Base-by-base conservation (phyloP, 805 yeast species). In the Peterozyma toletana region DNA sequence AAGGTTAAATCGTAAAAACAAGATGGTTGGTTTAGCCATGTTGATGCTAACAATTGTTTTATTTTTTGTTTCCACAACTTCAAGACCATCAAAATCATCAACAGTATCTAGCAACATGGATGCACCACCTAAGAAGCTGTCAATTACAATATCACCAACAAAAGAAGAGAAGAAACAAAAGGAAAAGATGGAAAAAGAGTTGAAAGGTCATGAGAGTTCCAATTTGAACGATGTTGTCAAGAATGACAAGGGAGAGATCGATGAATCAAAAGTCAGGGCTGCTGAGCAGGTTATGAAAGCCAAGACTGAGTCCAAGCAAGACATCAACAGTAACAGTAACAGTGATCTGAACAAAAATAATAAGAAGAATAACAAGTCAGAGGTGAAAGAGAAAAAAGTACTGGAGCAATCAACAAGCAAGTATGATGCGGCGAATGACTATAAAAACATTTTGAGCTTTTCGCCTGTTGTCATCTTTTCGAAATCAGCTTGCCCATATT, bases 401-500 rank as follows among this genome's bases (percentile, higher is more conserved):
- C 43, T 47, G 9, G 46, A 47, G 29, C 13, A n/a, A 37, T 9
- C 14, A 27, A 11, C 30, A 31, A 30, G 7, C 14, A 38, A 21
- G 15, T 78, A 76, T 48, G 73, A 75, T 53, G 70, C 82, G 4
- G 75, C 69, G 33, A 66, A 62, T 47, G 85, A 73, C 56, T 77
- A 79, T 48, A 61, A 72, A 36, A 71, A 70, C 42, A 83, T 86
- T 31, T 56, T 89, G 42, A 51, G 71, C 7, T 50, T 78, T 38
- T 69, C 86, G 1, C 93, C 95, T 14, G 75, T 85, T 56, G 75
- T 80, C 14, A 64, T 86, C 9, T 77, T 81, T 68, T 73, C 80
- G 14, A 76, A 76, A 50, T 65, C 77, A 1, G 67, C 67, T 55
- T 86, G 96, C 65, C 97, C 96, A 30, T 87, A 70, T 62, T 85